phyloP scores from a whole-genome alignment of 2,329 filamentous ascomycete species.

The Alternaria infectoria region DNA sequence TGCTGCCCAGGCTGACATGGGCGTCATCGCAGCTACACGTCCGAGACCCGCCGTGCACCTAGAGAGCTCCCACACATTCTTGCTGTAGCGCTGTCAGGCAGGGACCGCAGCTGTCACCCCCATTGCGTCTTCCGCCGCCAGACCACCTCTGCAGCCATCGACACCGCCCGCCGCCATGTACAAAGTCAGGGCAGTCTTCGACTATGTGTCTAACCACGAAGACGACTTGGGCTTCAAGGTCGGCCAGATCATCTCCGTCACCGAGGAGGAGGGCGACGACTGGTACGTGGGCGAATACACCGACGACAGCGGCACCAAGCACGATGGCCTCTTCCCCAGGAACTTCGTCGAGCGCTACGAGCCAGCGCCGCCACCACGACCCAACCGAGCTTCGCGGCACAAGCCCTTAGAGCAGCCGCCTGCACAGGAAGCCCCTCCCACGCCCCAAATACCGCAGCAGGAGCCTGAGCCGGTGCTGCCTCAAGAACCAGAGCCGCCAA shows the following conservation, averaged over 20 bases:
- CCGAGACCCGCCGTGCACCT: constrained; percentile 17
- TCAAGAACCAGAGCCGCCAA: constrained; percentile 43
- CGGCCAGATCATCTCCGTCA: constrained; percentile 93
- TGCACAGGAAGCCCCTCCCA: constrained; percentile 35
- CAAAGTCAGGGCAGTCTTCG: constrained; percentile 94
- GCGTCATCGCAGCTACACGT: constrained; percentile 21
- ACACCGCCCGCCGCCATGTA: constrained; percentile 58
- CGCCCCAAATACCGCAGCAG: constrained; percentile 40
- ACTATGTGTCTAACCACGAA: constrained; percentile 90
- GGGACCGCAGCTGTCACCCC: constrained; percentile 18
- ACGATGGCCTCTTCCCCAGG: constrained; percentile 88
- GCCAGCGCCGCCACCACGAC: constrained; percentile 85
- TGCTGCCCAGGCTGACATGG: constrained; percentile 18
- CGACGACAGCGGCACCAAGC: constrained; percentile 74
- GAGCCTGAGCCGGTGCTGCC: constrained; percentile 26
- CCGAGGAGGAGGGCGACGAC: constrained; percentile 87
- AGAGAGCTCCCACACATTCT: constrained; percentile 1
- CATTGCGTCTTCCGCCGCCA: constrained; percentile 6
- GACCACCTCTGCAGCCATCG: neutral
- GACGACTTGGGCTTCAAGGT: constrained; percentile 88
- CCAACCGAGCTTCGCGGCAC: constrained; percentile 69
- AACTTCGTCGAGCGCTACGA: constrained; percentile 99
- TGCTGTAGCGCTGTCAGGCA: constrained; percentile 12
- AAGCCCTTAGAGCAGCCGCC: constrained; percentile 44
- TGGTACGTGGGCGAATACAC: constrained; percentile 92